Base-by-base conservation (phyloP, 1,139 yeast genomes). In the Yamadazyma atmosphaerica region DNA sequence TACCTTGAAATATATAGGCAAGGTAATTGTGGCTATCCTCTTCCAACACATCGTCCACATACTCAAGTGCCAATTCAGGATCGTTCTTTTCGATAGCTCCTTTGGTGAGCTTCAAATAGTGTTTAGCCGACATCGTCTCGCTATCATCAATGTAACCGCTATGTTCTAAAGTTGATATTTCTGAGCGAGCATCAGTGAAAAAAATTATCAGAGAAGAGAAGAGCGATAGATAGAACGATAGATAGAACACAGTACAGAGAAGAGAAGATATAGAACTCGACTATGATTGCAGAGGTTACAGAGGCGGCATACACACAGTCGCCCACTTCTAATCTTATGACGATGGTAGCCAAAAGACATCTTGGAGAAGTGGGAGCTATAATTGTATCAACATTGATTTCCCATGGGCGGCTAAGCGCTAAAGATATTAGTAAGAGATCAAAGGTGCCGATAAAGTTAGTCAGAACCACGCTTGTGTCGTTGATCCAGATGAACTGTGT, bases 401-500 rank as follows among this genome's bases (percentile, higher is more conserved):
- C 84, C 24, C 74, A 80, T 50, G 87, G 88, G 5, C 65, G 86
- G 46, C 58, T 80, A 32, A 71, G 74, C 2, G 65, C 78, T 3
- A 60, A 56, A 37, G 86, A 81, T 32, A 49, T 84, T 14, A 53
- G 66, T 36, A 52, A 51, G 12, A 62, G 67, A 36, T 60, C 80
- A 4, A 56, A 60, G 15, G 54, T 81, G 32, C 69, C 77, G 1
- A 36, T 63, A 1, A 63, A 69, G 34, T 58, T 66, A 19, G 73
- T 81, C 16, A 81, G 79, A 45, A 72, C 78, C 25, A 67, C 83
- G 0, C 60, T 85, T 35, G 89, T 82, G 2, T 74, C 86, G 8
- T 61, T 85, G 51, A 71, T 83, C 35, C 92, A 85, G 57, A 62
- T 84, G 41, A 74, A 79, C 44, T 81, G 90, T 56, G 74, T 82